Percentiles rank a stretch among this genome's conserved stretches.
Conservation (phyloP, 129 eudicot genomes). For the Ambrosia artemisiifolia region DNA sequence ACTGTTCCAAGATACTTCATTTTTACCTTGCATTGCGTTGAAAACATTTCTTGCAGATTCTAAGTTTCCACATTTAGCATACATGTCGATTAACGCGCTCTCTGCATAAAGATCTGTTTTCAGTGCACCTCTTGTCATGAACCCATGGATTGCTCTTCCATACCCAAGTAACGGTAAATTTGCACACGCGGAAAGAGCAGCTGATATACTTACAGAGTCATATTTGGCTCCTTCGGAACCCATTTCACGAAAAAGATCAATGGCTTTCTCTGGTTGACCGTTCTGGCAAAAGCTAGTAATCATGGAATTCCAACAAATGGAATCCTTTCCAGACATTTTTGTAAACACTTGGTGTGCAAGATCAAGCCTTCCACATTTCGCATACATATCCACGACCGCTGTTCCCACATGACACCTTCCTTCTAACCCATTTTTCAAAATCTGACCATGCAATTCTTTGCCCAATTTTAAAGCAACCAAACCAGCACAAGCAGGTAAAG, state of each 20-base stretch:
- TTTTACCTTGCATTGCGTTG: constrained; percentile 45
- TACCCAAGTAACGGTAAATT: constrained; percentile 48
- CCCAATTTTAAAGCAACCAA: constrained; percentile 53
- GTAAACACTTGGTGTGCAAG: constrained; percentile 50
- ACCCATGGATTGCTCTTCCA: constrained; percentile 77
- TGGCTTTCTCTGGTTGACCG: constrained; percentile 59
- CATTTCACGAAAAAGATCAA: constrained; percentile 64
- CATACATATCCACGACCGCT: constrained; percentile 73
- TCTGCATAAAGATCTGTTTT: constrained; percentile 52
- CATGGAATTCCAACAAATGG: constrained; percentile 76
- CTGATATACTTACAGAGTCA: constrained; percentile 61
- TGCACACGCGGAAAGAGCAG: constrained; percentile 75
- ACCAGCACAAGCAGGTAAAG: constrained; percentile 85
- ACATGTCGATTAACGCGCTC: constrained; percentile 68
- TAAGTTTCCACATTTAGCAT: constrained; percentile 71
- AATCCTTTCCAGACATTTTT: constrained; percentile 54
- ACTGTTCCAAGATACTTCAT: constrained; percentile 90
- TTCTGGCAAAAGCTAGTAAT: constrained; percentile 70
- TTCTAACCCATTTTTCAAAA: constrained; percentile 49
- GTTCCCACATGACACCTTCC: constrained; percentile 59
- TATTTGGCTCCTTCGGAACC: constrained; percentile 40
- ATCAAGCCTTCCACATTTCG: constrained; percentile 72
- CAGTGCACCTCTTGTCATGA: constrained; percentile 50
- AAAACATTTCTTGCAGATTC: constrained; percentile 52
- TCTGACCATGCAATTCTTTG: constrained; percentile 64